phyloP scores from a whole-genome alignment of 2,329 filamentous ascomycete genomes.

The Ophiostoma sp. region DNA sequence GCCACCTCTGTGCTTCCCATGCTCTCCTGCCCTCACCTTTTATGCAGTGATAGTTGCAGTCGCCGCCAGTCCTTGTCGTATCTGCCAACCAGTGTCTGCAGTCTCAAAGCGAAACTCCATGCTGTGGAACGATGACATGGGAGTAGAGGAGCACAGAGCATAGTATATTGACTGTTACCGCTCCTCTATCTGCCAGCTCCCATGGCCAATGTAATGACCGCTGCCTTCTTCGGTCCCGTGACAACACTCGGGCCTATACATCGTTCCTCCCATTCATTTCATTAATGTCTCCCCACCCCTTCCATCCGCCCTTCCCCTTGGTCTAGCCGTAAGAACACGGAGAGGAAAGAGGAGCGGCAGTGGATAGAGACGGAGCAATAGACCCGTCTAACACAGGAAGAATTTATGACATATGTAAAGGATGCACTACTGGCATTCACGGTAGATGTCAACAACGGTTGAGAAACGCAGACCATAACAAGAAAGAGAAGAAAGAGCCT shows the following conservation, averaged over 20 bases:
- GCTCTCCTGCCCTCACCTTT: no score
- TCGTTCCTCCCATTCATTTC: not conserved
- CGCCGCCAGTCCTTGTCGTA: not conserved
- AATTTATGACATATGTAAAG: no score
- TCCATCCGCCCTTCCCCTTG: not conserved
- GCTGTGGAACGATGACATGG: not conserved
- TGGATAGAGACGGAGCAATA: no score
- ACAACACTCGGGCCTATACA: not conserved
- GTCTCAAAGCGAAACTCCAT: not conserved
- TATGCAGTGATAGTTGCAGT: no score
- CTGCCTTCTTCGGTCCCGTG: not conserved
- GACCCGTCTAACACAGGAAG: no score
- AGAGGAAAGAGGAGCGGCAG: not conserved
- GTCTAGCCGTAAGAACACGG: not conserved
- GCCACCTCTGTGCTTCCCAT: conserved; percentile 10
- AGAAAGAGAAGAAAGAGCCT: no score
- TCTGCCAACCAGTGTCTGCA: not conserved
- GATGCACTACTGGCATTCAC: no score
- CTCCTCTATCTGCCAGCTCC: no score
- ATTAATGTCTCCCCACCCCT: not conserved
- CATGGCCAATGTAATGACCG: not conserved
- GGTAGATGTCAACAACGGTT: no score
- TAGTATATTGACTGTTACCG: no score
- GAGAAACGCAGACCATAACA: no score
- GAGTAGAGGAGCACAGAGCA: no score